A percentile compares a stretch with the other conserved stretches of the same genome.
phyloP scores from a whole-genome alignment of 192 early-diverging fungal species.

The Coemansia aciculifera region DNA sequence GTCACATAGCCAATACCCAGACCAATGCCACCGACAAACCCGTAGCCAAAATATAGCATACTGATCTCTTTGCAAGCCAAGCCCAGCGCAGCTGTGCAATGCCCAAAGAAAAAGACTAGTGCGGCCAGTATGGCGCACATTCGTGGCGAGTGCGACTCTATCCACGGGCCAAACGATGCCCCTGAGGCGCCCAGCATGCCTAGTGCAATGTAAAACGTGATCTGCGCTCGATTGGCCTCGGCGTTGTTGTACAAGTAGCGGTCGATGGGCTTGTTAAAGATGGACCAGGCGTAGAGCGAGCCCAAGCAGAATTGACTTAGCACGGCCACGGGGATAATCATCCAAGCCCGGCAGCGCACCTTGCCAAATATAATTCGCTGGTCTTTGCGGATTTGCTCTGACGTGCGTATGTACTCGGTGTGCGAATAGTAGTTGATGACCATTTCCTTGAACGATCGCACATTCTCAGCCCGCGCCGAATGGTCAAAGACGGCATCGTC shows the following conservation, averaged over 20 bases:
- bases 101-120: constrained; percentile 65
- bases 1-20: constrained; percentile 74
- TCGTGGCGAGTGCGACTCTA: constrained; percentile 74
- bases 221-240: constrained; percentile 55
- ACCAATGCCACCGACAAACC: constrained; percentile 69
- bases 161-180: constrained; percentile 76
- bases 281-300: constrained; percentile 76
- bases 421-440: constrained; percentile 50
- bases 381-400: constrained; percentile 60
- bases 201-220: constrained; percentile 77
- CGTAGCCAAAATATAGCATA: constrained; percentile 72
- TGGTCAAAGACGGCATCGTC: constrained; percentile 49
- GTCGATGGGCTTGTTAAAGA: constrained; percentile 75
- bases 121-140: constrained; percentile 65
- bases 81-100: constrained; percentile 66
- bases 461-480: constrained; percentile 11
- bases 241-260: constrained; percentile 56
- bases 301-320: constrained; percentile 74
- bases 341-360: constrained; percentile 63
- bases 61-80: constrained; percentile 59
- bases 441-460: constrained; percentile 48
- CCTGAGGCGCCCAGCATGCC: constrained; percentile 73
- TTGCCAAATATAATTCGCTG: constrained; percentile 50
- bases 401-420: constrained; percentile 63
- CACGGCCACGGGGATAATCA: constrained; percentile 69